phyloP scores from a whole-genome alignment of 306 rosid genomes.

The barrel medic (Medicago truncatula) region DNA sequence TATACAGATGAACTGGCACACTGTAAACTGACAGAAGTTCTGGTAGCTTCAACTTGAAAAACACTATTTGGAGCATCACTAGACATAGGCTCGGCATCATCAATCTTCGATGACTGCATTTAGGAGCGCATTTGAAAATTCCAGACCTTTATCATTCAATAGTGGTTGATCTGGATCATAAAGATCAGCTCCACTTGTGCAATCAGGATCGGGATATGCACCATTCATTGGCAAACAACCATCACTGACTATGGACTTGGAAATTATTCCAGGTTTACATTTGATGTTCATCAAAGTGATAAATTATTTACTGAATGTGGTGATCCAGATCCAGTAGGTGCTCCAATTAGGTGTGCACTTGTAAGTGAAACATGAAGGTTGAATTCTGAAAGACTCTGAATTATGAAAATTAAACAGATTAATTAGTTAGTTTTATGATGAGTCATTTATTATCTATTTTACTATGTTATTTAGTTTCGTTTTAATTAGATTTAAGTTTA shows the following conservation, averaged over 20 bases:
- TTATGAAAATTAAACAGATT: constrained; percentile 41
- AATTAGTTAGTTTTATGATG: no score
- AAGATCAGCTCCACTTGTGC: constrained; percentile 77
- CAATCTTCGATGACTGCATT: constrained; percentile 71
- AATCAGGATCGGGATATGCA: constrained; percentile 68
- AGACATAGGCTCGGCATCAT: constrained; percentile 66
- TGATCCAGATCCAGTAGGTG: constrained; percentile 77
- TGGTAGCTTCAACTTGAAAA: constrained; percentile 54
- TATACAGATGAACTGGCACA: constrained; percentile 68
- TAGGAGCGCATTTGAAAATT: constrained; percentile 70
- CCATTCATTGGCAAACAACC: constrained; percentile 72
- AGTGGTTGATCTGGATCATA: constrained; percentile 99
- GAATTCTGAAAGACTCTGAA: constrained; percentile 93
- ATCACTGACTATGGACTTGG: constrained; percentile 67
- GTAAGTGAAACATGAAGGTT: constrained; percentile 96
- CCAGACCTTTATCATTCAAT: constrained; percentile 84
- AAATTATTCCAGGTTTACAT: constrained; percentile 63
- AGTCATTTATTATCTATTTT: no score
- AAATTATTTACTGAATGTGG: constrained; percentile 69
- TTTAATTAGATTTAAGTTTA: no score
- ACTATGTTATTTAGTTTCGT: no score
- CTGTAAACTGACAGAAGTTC: constrained; percentile 65
- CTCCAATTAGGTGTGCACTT: constrained; percentile 77
- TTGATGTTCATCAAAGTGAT: constrained; percentile 67
- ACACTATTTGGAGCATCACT: constrained; percentile 65